phyloP scores from a whole-genome alignment of 331 rosid species.

The Erythrophleum ivorense region DNA sequence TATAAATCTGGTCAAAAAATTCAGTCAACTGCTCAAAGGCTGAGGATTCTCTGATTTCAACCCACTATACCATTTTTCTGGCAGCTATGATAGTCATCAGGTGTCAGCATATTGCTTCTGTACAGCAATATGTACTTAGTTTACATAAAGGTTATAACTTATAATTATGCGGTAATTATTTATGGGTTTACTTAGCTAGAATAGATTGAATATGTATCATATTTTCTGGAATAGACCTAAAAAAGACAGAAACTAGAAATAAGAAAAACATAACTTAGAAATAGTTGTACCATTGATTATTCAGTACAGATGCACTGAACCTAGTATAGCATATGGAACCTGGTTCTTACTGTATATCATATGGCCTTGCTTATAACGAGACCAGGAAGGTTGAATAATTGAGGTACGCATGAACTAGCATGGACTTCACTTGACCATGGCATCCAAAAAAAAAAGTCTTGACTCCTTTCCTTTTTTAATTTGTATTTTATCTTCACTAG shows the following conservation, averaged over 20 bases:
- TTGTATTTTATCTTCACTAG: constrained; percentile 7
- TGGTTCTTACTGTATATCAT: constrained; percentile 27
- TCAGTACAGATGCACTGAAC: background rate
- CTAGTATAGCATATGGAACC: constrained; percentile 10
- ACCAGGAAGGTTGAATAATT: background rate
- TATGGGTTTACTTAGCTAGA: background rate
- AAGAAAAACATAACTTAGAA: background rate
- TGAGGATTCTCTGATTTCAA: background rate
- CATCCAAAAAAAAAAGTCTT: background rate
- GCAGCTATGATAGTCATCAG: background rate
- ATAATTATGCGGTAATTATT: constrained; percentile 11
- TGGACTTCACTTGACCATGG: background rate
- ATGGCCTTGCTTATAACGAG: background rate
- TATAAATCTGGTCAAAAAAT: background rate
- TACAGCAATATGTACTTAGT: too few species aligned
- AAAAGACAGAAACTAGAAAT: background rate
- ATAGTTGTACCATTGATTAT: background rate
- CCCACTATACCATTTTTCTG: background rate
- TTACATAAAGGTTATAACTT: too few species aligned
- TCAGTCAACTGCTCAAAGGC: background rate
- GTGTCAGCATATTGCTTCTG: background rate
- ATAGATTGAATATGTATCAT: background rate
- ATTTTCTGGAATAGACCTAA: background rate
- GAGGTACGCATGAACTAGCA: background rate
- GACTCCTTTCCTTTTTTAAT: constrained; percentile 1